Evolutionary conservation across 495 filamentous ascomycete species (phyloP).

Genomic region (Lindgomyces ingoldianus): DNA sequence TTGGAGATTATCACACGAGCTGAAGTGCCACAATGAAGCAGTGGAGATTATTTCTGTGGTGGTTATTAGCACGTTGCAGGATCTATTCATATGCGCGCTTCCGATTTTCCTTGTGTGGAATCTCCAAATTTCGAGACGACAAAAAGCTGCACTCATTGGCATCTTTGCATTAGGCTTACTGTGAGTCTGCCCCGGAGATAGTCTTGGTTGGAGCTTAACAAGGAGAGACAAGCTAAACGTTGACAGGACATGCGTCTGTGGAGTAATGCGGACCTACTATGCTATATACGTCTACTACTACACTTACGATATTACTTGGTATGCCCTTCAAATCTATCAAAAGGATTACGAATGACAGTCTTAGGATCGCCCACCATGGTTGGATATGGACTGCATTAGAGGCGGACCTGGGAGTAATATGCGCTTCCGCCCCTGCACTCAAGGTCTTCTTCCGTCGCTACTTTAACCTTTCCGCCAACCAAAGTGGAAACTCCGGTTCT

Average conservation of each 20-base stretch:
- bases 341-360: too few species aligned
- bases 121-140: conserved; percentile 34
- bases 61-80: conserved; percentile 34
- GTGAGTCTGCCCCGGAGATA: conserved; percentile 32
- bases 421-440: conserved; percentile 40
- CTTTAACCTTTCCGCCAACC: conserved; percentile 28
- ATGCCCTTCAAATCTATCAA: too few species aligned
- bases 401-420: conserved; percentile 41
- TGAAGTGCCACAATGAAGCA: conserved; percentile 34
- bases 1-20: conserved; percentile 29
- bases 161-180: conserved; percentile 38
- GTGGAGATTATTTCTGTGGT: conserved; percentile 24
- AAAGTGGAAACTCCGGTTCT: not conserved
- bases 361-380: conserved; percentile 12
- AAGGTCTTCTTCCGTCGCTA: conserved; percentile 42
- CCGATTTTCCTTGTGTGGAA: conserved; percentile 39
- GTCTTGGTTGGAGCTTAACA: not conserved
- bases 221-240: not conserved
- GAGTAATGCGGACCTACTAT: conserved; percentile 36
- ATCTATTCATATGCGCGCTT: conserved; percentile 31
- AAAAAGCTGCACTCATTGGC: conserved; percentile 34
- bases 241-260: conserved; percentile 28
- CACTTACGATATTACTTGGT: conserved; percentile 41
- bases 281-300: conserved; percentile 30
- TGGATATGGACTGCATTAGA: conserved; percentile 41